Percentiles rank a stretch among this genome's conserved stretches.
These are phyloP conservation scores for Euptelea pleiosperma DNA, from an alignment of 164 flowering plant genomes.

Conservation along the genomic window DNA sequence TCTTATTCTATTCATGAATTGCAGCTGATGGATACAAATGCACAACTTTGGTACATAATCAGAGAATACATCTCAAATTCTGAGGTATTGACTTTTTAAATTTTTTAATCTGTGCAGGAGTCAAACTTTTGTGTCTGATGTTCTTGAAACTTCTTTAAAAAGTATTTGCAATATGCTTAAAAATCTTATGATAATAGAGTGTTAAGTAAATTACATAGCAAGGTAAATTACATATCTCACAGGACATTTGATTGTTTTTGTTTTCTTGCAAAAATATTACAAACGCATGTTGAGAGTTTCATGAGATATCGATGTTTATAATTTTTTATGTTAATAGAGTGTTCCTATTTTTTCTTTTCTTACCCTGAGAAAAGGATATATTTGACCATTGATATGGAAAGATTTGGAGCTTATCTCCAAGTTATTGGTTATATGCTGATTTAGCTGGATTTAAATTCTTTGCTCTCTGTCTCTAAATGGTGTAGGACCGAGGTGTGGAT, in stretches of 20 bases:
- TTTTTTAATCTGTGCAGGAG: not conserved
- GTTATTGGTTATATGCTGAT: not conserved
- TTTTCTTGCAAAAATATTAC: no score
- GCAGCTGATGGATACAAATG: constrained; percentile 97
- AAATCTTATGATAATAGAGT: no score
- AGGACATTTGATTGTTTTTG: no score
- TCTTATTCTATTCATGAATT: constrained; percentile 12
- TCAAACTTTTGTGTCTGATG: not conserved
- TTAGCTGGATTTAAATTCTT: not conserved
- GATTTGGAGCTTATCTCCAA: not conserved
- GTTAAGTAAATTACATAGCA: no score
- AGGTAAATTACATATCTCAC: no score
- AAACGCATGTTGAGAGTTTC: no score
- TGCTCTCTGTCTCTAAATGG: constrained; percentile 14
- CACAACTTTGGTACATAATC: constrained; percentile 95
- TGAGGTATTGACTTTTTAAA: constrained; percentile 48
- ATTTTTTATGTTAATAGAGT: no score
- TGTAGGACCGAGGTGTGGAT: constrained; percentile 77
- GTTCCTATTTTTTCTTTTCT: no score
- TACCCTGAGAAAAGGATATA: no score
- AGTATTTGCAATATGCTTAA: not conserved
- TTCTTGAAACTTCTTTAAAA: not conserved
- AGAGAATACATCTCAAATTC: constrained; percentile 89
- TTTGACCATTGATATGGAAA: not conserved
- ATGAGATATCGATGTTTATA: no score